These are phyloP conservation scores for Xylaria sp. DNA, from an alignment of 2,329 filamentous ascomycete genomes.

Conservation along the genomic window DNA sequence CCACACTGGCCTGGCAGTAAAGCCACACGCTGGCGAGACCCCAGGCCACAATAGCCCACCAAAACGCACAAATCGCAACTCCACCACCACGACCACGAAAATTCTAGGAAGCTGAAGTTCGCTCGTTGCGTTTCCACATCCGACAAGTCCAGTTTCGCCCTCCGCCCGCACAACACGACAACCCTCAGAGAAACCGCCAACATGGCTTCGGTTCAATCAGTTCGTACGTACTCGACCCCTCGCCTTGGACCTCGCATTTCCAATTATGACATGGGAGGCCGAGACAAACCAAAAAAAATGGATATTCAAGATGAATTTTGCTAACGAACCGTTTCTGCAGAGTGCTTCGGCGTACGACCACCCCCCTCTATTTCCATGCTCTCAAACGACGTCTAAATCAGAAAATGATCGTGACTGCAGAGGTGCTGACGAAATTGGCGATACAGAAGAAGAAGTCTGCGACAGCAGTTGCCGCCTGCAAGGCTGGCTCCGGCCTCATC, in stretches of 20 bases:
- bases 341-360: constrained; percentile 40
- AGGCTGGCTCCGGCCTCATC: constrained; percentile 74
- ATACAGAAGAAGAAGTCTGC: constrained; percentile 40
- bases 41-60: constrained; percentile 35
- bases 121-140: constrained; percentile 37
- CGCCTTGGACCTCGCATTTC: not conserved
- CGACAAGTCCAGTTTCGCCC: constrained; percentile 36
- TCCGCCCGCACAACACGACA: constrained; percentile 34
- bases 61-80: constrained; percentile 40
- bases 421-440: constrained; percentile 33
- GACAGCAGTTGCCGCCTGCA: constrained; percentile 39
- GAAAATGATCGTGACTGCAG: constrained; percentile 3
- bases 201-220: constrained; percentile 39
- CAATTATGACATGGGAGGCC: not conserved
- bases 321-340: constrained; percentile 32
- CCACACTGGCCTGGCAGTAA: constrained; percentile 8
- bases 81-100: constrained; percentile 38
- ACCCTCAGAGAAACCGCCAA: constrained; percentile 34
- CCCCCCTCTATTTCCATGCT: constrained; percentile 1
- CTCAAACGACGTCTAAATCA: not conserved
- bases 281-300: not conserved
- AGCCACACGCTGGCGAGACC: constrained; percentile 39
- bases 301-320: constrained; percentile 5
- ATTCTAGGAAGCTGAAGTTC: constrained; percentile 36
- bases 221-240: constrained; percentile 33